Conservation (phyloP, 495 filamentous ascomycete genomes). For the Xeromyces bisporus region DNA sequence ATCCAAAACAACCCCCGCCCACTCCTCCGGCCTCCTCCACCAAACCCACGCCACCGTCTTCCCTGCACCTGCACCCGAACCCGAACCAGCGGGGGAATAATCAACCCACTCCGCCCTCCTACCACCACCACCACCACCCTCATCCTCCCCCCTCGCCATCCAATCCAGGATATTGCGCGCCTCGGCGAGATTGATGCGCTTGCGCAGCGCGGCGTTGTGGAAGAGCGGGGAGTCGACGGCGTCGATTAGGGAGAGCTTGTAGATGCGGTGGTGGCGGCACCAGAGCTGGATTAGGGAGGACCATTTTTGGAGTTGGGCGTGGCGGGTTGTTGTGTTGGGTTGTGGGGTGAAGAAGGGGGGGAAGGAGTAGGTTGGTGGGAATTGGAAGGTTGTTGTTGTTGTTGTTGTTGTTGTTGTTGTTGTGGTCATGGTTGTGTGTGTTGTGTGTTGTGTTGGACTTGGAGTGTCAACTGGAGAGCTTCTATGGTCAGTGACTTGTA, state of each 20-base stretch:
- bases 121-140: constrained; percentile 33
- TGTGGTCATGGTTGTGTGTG: too few species aligned
- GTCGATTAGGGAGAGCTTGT: constrained; percentile 47
- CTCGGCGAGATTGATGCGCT: constrained; percentile 43
- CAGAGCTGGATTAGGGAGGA: constrained; percentile 68
- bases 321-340: constrained; percentile 56
- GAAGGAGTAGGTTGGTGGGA: constrained; percentile 31
- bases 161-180: constrained; percentile 52
- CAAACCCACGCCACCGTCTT: constrained; percentile 42
- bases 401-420: too few species aligned
- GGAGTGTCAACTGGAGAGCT: too few species aligned
- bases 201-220: constrained; percentile 32
- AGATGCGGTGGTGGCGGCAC: constrained; percentile 59
- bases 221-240: constrained; percentile 43
- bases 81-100: too few species aligned
- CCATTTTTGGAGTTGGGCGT: constrained; percentile 71
- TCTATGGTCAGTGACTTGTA: too few species aligned
- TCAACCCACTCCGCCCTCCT: constrained; percentile 53
- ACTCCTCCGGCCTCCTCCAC: constrained; percentile 58
- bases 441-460: too few species aligned
- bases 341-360: constrained; percentile 50
- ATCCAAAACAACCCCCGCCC: constrained; percentile 44
- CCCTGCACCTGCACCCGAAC: constrained; percentile 18
- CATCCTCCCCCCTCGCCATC: constrained; percentile 49
- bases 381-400: constrained; percentile 15